phyloP scores from a whole-genome alignment of 306 rosid species.

The Herpetospermum pedunculosum region DNA sequence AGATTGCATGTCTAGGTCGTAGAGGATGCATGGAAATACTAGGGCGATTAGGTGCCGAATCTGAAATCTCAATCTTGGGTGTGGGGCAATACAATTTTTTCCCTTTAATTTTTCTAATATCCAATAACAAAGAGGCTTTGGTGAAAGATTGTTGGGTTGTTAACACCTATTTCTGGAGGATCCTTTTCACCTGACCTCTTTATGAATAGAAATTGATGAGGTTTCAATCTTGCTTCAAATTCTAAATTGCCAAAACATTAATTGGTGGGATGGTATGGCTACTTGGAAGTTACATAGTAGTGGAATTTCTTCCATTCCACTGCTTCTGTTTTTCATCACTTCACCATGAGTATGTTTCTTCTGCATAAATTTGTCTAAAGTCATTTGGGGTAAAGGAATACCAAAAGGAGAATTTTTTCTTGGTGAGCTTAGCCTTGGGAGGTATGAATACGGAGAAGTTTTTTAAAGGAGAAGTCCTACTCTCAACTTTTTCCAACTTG shows the following conservation, averaged over 20 bases:
- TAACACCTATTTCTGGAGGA: not conserved
- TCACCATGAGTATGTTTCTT: not conserved
- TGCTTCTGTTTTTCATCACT: not conserved
- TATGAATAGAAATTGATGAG: not conserved
- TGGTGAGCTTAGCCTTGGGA: not conserved
- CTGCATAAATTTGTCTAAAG: not conserved
- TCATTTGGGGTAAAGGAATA: not conserved
- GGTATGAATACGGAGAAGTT: not conserved
- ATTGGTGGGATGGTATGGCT: not conserved
- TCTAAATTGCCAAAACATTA: not conserved
- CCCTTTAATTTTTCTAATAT: not conserved
- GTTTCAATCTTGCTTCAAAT: not conserved
- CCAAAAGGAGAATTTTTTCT: not conserved
- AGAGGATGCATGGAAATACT: not conserved
- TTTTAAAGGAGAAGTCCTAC: not conserved
- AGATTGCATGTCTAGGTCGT: not conserved
- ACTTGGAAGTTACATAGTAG: not conserved
- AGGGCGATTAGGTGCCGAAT: not conserved
- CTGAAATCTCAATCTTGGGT: not conserved
- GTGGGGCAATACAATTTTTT: not conserved
- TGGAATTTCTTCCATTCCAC: not conserved
- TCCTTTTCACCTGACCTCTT: not conserved
- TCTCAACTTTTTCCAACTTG: not conserved
- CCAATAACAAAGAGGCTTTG: not conserved
- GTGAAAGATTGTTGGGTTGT: not conserved